phyloP scores from a whole-genome alignment of 345 rosid species.

The Gossypium ekmanianum region DNA sequence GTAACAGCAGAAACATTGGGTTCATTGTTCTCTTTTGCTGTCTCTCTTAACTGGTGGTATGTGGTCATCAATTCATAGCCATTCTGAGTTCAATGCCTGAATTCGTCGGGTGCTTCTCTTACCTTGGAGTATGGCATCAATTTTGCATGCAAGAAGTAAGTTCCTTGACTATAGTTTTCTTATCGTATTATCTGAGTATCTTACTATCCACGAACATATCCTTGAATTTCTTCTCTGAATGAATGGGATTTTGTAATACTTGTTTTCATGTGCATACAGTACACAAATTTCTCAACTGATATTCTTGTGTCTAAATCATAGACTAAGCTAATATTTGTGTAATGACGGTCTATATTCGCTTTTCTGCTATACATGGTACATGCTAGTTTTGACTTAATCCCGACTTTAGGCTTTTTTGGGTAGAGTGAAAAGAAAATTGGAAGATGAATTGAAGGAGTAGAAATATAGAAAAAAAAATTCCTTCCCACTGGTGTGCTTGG shows the following conservation, averaged over 20 bases:
- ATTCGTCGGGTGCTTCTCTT: not conserved
- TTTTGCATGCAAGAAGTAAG: not conserved
- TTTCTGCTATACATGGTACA: not conserved
- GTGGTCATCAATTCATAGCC: not conserved
- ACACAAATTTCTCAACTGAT: not conserved
- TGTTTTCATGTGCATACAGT: not conserved
- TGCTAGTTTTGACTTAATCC: not conserved
- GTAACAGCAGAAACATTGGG: not conserved
- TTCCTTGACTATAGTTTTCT: not conserved
- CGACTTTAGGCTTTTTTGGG: not conserved
- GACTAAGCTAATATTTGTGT: not conserved
- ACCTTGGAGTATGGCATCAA: not conserved
- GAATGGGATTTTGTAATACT: not conserved
- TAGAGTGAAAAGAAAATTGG: too few relatives aligned
- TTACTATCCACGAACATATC: not conserved
- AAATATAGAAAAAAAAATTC: too few relatives aligned
- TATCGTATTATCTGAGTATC: not conserved
- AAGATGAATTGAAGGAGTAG: too few relatives aligned
- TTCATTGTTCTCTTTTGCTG: not conserved
- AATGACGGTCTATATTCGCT: not conserved
- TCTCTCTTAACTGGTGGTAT: not conserved
- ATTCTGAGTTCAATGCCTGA: constrained; percentile 1
- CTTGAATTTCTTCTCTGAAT: not conserved
- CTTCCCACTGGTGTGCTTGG: too few relatives aligned
- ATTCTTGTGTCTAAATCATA: not conserved